phyloP scores from a whole-genome alignment of 106 monocot genomes.

The Acanthochlamys bracteata region DNA sequence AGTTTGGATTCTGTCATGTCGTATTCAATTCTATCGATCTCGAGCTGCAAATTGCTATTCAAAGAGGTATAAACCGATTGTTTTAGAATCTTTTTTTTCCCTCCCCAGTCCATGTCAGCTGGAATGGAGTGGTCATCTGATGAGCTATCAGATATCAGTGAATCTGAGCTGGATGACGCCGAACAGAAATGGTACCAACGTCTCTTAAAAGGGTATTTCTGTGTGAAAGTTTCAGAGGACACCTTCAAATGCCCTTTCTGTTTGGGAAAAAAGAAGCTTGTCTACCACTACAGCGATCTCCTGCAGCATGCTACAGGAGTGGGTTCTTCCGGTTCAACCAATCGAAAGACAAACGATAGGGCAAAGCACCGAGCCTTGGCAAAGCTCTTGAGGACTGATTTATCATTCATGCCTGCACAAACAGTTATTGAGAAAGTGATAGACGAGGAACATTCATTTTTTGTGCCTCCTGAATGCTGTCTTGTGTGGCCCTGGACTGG shows the following conservation, averaged over 20 bases:
- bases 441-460: neutral
- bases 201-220: neutral
- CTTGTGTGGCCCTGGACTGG: conserved; percentile 88
- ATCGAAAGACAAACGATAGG: conserved; percentile 3
- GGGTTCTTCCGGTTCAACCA: conserved; percentile 4
- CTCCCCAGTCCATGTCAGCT: too few relatives aligned
- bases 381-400: conserved; percentile 7
- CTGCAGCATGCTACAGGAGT: conserved; percentile 12
- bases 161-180: conserved; percentile 10
- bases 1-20: too few relatives aligned
- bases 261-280: conserved; percentile 18
- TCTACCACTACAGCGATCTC: conserved; percentile 10
- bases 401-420: neutral
- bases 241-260: conserved; percentile 19
- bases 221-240: conserved; percentile 4
- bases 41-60: too few relatives aligned
- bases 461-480: neutral
- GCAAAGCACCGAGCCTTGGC: conserved; percentile 18
- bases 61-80: too few relatives aligned
- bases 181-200: neutral
- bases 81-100: too few relatives aligned
- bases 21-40: too few relatives aligned
- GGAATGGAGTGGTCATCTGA: conserved; percentile 8
- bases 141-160: conserved; percentile 13
- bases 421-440: neutral